A percentile compares a stretch with the other conserved stretches of the same genome.
phyloP scores from a whole-genome alignment of 2,329 filamentous ascomycete species.

The Hypomyces rosellus region DNA sequence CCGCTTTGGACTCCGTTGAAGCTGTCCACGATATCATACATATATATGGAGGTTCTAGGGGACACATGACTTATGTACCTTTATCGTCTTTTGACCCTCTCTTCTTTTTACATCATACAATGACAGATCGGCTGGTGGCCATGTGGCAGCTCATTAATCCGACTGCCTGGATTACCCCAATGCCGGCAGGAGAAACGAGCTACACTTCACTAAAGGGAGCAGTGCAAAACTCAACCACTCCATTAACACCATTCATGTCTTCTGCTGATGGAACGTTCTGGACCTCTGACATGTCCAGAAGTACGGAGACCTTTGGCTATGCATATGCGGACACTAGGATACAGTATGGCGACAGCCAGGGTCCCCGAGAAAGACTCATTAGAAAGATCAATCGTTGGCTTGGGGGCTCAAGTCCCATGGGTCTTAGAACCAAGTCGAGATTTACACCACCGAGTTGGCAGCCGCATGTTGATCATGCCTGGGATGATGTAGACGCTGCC shows the following conservation, averaged over 20 bases:
- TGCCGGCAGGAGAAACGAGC: conserved; percentile 48
- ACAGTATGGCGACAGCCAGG: conserved; percentile 17
- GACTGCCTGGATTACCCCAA: conserved; percentile 56
- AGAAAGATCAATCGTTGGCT: conserved; percentile 48
- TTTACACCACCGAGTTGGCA: conserved; percentile 3
- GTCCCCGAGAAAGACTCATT: conserved; percentile 28
- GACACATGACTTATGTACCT: conserved; percentile 64
- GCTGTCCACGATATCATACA: conserved; percentile 59
- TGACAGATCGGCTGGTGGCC: conserved; percentile 67
- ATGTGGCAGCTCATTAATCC: conserved; percentile 74
- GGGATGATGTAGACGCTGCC: not conserved
- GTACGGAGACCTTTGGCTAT: conserved; percentile 61
- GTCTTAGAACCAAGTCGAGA: conserved; percentile 11
- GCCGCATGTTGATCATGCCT: not conserved
- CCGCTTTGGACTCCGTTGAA: conserved; percentile 57
- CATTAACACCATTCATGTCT: conserved; percentile 62
- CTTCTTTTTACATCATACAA: conserved; percentile 72
- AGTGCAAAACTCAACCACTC: conserved; percentile 47
- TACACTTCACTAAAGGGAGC: conserved; percentile 53
- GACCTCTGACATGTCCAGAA: conserved; percentile 57
- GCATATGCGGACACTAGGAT: conserved; percentile 59
- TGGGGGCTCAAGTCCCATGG: conserved; percentile 25
- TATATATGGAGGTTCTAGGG: conserved; percentile 50
- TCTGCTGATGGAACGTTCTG: conserved; percentile 55
- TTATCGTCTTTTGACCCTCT: conserved; percentile 74